These are phyloP conservation scores for Anisodus tanguticus DNA, from an alignment of 257 asterid species.

Conservation along the genomic window DNA sequence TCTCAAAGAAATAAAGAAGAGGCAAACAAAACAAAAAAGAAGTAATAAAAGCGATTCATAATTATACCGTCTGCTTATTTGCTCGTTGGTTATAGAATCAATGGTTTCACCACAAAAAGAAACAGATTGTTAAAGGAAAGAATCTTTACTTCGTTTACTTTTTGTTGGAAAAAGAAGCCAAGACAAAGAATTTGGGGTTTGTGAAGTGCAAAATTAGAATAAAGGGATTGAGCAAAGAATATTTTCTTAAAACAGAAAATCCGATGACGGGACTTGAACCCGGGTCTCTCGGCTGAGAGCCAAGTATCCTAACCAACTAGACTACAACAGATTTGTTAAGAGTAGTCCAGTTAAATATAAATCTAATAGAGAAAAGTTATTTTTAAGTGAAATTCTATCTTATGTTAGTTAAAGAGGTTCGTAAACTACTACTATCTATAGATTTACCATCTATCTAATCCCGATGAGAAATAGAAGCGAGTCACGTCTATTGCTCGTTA, in stretches of 20 bases:
- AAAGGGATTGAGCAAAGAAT: too few relatives aligned
- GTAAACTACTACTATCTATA: too few relatives aligned
- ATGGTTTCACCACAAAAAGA: not conserved
- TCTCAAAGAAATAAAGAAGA: not conserved
- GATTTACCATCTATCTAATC: too few relatives aligned
- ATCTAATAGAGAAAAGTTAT: too few relatives aligned
- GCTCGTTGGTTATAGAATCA: not conserved
- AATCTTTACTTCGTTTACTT: too few relatives aligned
- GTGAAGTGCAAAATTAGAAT: too few relatives aligned
- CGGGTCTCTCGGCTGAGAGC: conserved; percentile 97
- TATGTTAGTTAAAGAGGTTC: too few relatives aligned
- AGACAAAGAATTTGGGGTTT: not conserved
- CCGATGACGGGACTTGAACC: conserved; percentile 71
- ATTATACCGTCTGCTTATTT: not conserved
- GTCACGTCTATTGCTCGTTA: too few relatives aligned
- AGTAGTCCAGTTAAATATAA: too few relatives aligned
- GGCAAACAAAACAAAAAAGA: not conserved
- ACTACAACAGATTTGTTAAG: conserved; percentile 70
- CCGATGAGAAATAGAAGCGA: too few relatives aligned
- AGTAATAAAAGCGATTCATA: not conserved
- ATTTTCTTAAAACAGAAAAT: too few relatives aligned
- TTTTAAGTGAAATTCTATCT: too few relatives aligned
- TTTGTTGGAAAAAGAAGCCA: not conserved
- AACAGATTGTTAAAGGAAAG: not conserved
- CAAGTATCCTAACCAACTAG: conserved; percentile 98